Conservation (phyloP, 2,329 filamentous ascomycete genomes). For the Pseudopithomyces maydicus region DNA sequence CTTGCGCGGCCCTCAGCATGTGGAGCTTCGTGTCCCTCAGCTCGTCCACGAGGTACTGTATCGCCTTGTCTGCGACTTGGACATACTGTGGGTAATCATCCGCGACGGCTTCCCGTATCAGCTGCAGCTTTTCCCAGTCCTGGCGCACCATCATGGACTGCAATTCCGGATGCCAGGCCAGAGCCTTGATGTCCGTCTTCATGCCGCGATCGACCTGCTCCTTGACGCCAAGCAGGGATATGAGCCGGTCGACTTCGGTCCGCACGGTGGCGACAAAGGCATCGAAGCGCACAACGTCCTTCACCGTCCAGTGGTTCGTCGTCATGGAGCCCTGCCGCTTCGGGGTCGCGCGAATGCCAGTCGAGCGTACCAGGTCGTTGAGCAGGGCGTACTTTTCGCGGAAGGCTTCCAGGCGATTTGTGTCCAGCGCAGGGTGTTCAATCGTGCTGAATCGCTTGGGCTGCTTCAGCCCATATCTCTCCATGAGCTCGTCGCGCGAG, state of each 20-base stretch:
- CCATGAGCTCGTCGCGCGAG: slow-evolving; percentile 51
- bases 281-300: slow-evolving; percentile 48
- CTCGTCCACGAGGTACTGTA: slow-evolving; percentile 50
- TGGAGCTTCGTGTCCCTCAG: slow-evolving; percentile 31
- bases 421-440: slow-evolving; percentile 50
- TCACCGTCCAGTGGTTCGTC: slow-evolving; percentile 48
- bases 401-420: slow-evolving; percentile 51
- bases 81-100: slow-evolving; percentile 53
- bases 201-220: slow-evolving; percentile 51
- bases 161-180: slow-evolving; percentile 56
- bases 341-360: slow-evolving; percentile 38
- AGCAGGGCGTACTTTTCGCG: slow-evolving; percentile 51
- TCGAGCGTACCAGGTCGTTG: slow-evolving; percentile 43
- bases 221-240: slow-evolving; percentile 50
- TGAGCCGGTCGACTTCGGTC: slow-evolving; percentile 51
- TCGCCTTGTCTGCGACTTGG: slow-evolving; percentile 47
- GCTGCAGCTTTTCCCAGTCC: slow-evolving; percentile 49
- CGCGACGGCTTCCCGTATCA: slow-evolving; percentile 51
- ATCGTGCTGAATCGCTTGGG: slow-evolving; percentile 46
- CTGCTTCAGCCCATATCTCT: slow-evolving; percentile 51
- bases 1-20: slow-evolving; percentile 21
- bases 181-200: slow-evolving; percentile 51
- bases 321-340: slow-evolving; percentile 43
- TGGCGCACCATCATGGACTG: slow-evolving; percentile 35
- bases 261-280: slow-evolving; percentile 48